Conservation (phyloP, 768 basidiomycete species). For the Russula lepida region DNA sequence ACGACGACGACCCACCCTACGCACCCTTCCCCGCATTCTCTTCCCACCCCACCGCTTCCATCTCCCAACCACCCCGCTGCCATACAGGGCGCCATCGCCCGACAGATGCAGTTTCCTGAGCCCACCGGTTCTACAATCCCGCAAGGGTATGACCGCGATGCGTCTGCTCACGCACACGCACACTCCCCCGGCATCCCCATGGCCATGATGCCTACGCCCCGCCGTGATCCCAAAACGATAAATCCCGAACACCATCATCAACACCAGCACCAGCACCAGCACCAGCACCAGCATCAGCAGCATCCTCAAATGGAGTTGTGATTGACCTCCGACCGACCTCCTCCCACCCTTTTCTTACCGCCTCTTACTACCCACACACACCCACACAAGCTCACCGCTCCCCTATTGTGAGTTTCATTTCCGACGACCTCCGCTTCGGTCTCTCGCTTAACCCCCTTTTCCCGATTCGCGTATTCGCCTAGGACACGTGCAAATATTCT, state of each 20-base stretch:
- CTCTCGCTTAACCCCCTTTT: background rate
- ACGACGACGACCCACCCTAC: background rate
- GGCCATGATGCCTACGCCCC: background rate
- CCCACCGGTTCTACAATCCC: background rate
- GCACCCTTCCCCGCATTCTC: background rate
- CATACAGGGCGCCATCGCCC: background rate
- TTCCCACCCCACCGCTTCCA: background rate
- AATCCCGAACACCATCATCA: background rate
- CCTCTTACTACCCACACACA: background rate
- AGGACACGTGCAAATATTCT: background rate
- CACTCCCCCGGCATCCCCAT: background rate
- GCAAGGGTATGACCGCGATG: conserved; percentile 4
- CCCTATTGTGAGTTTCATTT: background rate
- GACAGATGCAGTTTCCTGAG: conserved; percentile 3
- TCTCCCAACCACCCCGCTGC: background rate
- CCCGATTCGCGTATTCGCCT: background rate
- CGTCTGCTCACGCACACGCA: background rate
- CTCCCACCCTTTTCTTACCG: background rate
- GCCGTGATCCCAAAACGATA: background rate
- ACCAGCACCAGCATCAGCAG: background rate
- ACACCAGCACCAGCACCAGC: background rate
- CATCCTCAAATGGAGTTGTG: conserved; percentile 3
- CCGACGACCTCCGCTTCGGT: background rate
- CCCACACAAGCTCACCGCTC: background rate
- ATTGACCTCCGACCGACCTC: no score